A percentile compares a stretch with the other conserved stretches of the same genome.
Conservation (phyloP, 1,284 basidiomycete species). For the Rhodotorula sp. region DNA sequence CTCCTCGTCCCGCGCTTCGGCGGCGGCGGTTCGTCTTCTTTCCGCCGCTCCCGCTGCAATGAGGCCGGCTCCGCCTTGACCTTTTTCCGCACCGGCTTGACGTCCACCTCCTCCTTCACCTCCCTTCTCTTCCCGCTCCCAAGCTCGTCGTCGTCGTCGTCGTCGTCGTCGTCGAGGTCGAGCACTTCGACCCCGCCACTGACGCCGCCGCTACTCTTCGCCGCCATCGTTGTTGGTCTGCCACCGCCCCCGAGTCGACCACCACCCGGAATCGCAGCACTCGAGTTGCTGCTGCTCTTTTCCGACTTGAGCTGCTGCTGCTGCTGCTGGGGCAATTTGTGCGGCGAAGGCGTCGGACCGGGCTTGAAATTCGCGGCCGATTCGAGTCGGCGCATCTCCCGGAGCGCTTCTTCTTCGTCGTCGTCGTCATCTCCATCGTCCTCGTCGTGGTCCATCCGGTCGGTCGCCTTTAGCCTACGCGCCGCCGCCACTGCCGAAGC, state of each 20-base stretch:
- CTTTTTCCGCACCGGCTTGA: not conserved
- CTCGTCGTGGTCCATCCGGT: not conserved
- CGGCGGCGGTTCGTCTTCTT: not conserved
- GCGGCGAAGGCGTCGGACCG: not conserved
- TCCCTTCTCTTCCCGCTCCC: not conserved
- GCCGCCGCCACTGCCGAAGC: no score
- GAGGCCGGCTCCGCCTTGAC: not conserved
- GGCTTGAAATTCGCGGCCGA: conserved; percentile 1
- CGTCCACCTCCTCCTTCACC: no score
- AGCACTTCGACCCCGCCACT: conserved; percentile 19
- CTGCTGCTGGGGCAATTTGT: not conserved
- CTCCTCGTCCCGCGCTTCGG: no score
- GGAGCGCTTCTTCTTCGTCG: conserved; percentile 21
- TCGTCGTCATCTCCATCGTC: not conserved
- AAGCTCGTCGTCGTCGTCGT: not conserved
- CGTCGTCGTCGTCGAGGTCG: conserved; percentile 20
- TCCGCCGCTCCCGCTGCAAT: not conserved
- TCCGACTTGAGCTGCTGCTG: not conserved
- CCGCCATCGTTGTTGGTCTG: no score
- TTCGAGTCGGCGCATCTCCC: not conserved
- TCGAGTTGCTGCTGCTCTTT: not conserved
- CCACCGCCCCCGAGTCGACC: not conserved
- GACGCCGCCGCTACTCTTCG: not conserved
- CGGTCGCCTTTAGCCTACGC: not conserved
- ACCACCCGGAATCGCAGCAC: not conserved